These are phyloP conservation scores for Chalaropsis thielavioides DNA, from an alignment of 2,329 filamentous ascomycete genomes.

Conservation along the genomic window DNA sequence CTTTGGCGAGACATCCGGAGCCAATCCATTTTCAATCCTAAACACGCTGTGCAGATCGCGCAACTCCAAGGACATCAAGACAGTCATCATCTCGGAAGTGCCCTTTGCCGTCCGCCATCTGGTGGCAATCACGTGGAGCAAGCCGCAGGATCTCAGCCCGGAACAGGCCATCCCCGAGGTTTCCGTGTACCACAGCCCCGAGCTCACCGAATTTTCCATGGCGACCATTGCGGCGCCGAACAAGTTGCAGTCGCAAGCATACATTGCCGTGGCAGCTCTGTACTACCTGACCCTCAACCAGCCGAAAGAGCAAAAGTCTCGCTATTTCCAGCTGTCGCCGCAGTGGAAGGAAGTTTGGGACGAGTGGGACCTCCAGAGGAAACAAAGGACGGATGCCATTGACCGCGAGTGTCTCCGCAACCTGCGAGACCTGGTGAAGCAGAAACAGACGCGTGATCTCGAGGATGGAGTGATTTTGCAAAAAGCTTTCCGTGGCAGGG, in stretches of 20 bases:
- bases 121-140: conserved; percentile 65
- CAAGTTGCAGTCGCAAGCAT: conserved; percentile 70
- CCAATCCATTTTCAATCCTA: conserved; percentile 60
- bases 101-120: conserved; percentile 63
- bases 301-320: conserved; percentile 64
- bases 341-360: conserved; percentile 76
- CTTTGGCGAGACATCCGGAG: conserved; percentile 69
- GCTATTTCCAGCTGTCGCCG: conserved; percentile 60
- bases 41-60: conserved; percentile 82
- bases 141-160: conserved; percentile 42
- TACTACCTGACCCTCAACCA: conserved; percentile 70
- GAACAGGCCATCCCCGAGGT: conserved; percentile 30
- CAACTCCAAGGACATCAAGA: conserved; percentile 55
- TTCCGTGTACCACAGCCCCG: conserved; percentile 27
- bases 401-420: conserved; percentile 56
- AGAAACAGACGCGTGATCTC: conserved; percentile 52
- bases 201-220: conserved; percentile 55
- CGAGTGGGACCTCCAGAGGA: conserved; percentile 59
- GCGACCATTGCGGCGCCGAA: conserved; percentile 57
- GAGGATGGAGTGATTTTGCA: conserved; percentile 64
- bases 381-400: conserved; percentile 50
- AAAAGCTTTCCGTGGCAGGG: conserved; percentile 56
- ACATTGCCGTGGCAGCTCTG: conserved; percentile 64
- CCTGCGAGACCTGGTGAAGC: conserved; percentile 55
- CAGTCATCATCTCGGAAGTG: conserved; percentile 55